Percentiles rank a stretch among this genome's conserved stretches.
These are phyloP conservation scores for Nectriaceae sp. DNA, from an alignment of 2,329 filamentous ascomycete genomes.

Conservation along the genomic window DNA sequence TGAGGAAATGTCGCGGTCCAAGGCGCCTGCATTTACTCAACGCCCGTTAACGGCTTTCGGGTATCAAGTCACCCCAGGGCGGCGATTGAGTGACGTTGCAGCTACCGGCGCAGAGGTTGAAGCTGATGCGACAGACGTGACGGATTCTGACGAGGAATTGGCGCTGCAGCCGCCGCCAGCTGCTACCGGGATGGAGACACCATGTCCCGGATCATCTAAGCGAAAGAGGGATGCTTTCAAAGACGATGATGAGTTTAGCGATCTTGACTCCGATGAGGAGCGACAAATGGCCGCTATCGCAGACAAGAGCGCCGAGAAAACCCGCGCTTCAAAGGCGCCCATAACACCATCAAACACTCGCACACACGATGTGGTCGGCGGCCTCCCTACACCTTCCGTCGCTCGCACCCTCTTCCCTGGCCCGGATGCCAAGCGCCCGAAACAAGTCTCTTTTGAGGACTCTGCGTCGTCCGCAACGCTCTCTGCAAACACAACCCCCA, in stretches of 20 bases:
- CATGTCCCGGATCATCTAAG: constrained; percentile 27
- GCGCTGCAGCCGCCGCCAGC: constrained; percentile 3
- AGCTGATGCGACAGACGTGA: constrained; percentile 11
- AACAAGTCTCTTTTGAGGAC: constrained; percentile 34
- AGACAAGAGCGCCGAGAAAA: constrained; percentile 36
- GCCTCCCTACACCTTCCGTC: constrained; percentile 37
- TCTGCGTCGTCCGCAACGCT: constrained; percentile 13
- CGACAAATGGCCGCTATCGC: constrained; percentile 37
- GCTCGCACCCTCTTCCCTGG: constrained; percentile 38
- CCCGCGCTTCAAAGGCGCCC: constrained; percentile 12
- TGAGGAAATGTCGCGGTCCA: constrained; percentile 20
- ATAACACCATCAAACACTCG: constrained; percentile 30
- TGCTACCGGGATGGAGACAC: constrained; percentile 12
- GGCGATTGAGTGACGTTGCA: constrained; percentile 13
- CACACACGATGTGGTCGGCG: constrained; percentile 23
- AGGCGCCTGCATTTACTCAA: constrained; percentile 32
- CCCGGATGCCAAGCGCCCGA: constrained; percentile 32
- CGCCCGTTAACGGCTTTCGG: constrained; percentile 31
- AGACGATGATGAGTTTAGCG: constrained; percentile 32
- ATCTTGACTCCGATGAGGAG: constrained; percentile 42
- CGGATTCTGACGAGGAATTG: constrained; percentile 16
- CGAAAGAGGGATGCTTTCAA: constrained; percentile 31
- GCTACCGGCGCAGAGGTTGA: background rate
- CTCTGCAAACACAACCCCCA: constrained; percentile 17
- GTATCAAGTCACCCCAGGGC: constrained; percentile 25